phyloP scores from a whole-genome alignment of 495 filamentous ascomycete genomes.

The Penicillium parvum region DNA sequence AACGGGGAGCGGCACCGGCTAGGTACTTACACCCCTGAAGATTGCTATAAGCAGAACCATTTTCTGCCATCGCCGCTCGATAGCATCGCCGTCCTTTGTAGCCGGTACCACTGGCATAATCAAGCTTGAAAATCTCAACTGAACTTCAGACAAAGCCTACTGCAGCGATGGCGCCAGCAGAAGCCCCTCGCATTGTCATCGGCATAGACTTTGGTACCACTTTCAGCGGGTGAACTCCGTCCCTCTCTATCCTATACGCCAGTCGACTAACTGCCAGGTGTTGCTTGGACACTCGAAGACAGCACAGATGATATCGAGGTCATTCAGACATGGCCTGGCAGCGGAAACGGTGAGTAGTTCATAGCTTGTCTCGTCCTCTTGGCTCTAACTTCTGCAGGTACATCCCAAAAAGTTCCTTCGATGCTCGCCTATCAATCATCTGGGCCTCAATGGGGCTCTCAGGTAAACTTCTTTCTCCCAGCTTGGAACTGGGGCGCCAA shows the following conservation, averaged over 20 bases:
- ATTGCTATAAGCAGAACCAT: no score
- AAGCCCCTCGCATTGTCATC: constrained; percentile 21
- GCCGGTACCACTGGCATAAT: no score
- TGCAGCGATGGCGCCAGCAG: not conserved
- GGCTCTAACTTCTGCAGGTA: constrained; percentile 13
- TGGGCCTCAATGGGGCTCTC: no score
- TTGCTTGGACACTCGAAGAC: constrained; percentile 23
- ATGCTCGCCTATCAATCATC: no score
- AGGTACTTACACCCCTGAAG: no score
- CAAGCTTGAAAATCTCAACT: no score
- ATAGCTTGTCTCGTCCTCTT: not conserved
- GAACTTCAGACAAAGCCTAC: not conserved
- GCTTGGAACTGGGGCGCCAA: constrained; percentile 42
- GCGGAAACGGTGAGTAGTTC: constrained; percentile 19
- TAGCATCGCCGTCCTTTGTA: no score
- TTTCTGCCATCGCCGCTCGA: no score
- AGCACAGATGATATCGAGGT: constrained; percentile 24
- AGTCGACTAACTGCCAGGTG: constrained; percentile 16
- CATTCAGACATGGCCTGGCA: constrained; percentile 34
- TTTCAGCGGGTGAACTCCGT: constrained; percentile 22
- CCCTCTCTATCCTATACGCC: constrained; percentile 11
- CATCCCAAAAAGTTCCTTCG: constrained; percentile 45
- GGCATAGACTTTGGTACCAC: constrained; percentile 50
- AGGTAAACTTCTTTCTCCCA: constrained; percentile 12
- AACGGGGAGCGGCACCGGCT: no score